A percentile compares a stretch with the other conserved stretches of the same genome.
phyloP scores from a whole-genome alignment of 2,329 filamentous ascomycete genomes.

The Neoarthrinium moseri region DNA sequence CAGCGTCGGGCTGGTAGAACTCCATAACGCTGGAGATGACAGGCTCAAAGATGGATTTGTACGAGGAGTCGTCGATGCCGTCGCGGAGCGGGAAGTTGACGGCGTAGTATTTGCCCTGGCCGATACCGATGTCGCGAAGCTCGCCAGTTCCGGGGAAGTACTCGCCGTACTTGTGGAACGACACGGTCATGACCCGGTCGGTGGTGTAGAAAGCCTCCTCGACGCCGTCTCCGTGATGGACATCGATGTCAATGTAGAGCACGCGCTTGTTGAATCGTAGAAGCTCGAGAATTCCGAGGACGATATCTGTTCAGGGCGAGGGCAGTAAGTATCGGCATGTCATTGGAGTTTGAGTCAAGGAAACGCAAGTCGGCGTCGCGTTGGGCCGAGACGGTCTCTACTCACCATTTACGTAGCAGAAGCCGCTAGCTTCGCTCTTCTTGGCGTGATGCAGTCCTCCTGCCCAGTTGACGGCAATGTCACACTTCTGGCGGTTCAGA shows the following conservation, averaged over 20 bases:
- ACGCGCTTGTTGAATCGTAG: slow-evolving; percentile 89
- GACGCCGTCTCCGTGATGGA: slow-evolving; percentile 90
- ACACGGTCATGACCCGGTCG: slow-evolving; percentile 88
- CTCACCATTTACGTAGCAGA: slow-evolving; percentile 96
- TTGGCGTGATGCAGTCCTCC: slow-evolving; percentile 97
- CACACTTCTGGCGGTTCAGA: slow-evolving; percentile 85
- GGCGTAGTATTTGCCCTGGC: slow-evolving; percentile 83
- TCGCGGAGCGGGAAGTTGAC: slow-evolving; percentile 91
- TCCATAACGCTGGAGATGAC: slow-evolving; percentile 84
- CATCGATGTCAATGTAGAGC: slow-evolving; percentile 96
- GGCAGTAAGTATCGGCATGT: slow-evolving; percentile 38
- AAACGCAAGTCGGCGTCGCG: not conserved
- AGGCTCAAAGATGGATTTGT: slow-evolving; percentile 88
- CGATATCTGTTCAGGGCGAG: slow-evolving; percentile 76
- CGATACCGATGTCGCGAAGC: slow-evolving; percentile 81
- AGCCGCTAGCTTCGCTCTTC: slow-evolving; percentile 92
- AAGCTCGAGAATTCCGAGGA: slow-evolving; percentile 90
- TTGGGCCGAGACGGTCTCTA: slow-evolving; percentile 16
- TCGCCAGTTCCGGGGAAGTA: slow-evolving; percentile 94
- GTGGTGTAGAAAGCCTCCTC: slow-evolving; percentile 93
- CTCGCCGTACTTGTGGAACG: slow-evolving; percentile 95
- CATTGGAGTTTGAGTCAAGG: not conserved
- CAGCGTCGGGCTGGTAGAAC: slow-evolving; percentile 84
- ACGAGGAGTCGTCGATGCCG: slow-evolving; percentile 85
- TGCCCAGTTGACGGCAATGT: slow-evolving; percentile 98